Conservation (phyloP, 495 filamentous ascomycete species). For the Elaphomyces granulatus region DNA sequence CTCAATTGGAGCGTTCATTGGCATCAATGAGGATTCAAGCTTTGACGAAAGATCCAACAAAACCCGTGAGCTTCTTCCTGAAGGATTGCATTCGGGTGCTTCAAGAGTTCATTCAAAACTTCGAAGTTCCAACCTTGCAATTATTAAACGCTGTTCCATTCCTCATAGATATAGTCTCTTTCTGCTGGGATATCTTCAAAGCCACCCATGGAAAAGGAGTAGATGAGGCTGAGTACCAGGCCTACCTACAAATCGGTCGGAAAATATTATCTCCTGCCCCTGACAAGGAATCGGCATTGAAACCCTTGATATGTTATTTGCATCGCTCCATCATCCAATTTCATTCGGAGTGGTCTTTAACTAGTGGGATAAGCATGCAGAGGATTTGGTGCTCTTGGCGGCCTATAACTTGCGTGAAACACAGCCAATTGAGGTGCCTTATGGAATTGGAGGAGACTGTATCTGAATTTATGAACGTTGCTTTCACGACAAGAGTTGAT, state of each 20-base stretch:
- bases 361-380: slow-evolving; percentile 74
- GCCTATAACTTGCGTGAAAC: slow-evolving; percentile 44
- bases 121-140: slow-evolving; percentile 17
- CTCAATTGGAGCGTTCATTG: slow-evolving; percentile 53
- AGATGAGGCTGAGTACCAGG: slow-evolving; percentile 41
- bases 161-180: slow-evolving; percentile 34
- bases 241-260: slow-evolving; percentile 35
- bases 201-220: slow-evolving; percentile 30
- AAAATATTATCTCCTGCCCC: slow-evolving; percentile 20
- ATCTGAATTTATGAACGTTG: slow-evolving; percentile 52
- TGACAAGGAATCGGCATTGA: slow-evolving; percentile 13
- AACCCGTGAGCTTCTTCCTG: slow-evolving; percentile 33
- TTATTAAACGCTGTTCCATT: slow-evolving; percentile 17
- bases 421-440: slow-evolving; percentile 35
- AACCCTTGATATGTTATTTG: slow-evolving; percentile 21
- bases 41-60: slow-evolving; percentile 52
- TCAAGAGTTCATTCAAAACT: slow-evolving; percentile 25
- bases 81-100: slow-evolving; percentile 28
- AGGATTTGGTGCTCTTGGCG: slow-evolving; percentile 59
- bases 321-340: slow-evolving; percentile 31
- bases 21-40: slow-evolving; percentile 41
- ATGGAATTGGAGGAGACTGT: slow-evolving; percentile 53
- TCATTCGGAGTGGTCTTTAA: slow-evolving; percentile 41
- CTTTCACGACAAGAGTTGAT: slow-evolving; percentile 29
- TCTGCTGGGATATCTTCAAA: slow-evolving; percentile 44